These are phyloP conservation scores for Melanogaster broomeanus DNA, from an alignment of 768 basidiomycete genomes.

Conservation along the genomic window DNA sequence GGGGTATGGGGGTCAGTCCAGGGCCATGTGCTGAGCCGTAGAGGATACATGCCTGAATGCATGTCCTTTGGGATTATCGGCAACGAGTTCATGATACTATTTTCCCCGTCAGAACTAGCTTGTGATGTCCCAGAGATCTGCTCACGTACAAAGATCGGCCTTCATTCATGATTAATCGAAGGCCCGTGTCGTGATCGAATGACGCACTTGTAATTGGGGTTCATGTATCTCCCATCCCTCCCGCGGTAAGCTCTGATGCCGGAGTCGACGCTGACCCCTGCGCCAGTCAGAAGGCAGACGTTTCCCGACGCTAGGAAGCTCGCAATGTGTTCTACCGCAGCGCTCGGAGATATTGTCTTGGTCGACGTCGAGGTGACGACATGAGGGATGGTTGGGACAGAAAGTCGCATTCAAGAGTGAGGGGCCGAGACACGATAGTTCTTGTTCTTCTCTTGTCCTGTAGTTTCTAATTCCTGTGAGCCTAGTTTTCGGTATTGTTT, in stretches of 20 bases:
- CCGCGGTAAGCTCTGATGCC: constrained; percentile 96
- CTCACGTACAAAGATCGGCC: constrained; percentile 56
- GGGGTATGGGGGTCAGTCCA: neutral
- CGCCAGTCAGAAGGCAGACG: constrained; percentile 79
- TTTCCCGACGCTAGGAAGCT: constrained; percentile 71
- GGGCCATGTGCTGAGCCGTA: neutral
- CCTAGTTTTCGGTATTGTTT: neutral
- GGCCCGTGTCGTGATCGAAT: too few species aligned
- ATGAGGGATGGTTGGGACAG: constrained; percentile 74
- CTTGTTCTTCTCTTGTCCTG: neutral
- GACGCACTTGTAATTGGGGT: constrained; percentile 83
- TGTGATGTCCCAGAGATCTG: neutral
- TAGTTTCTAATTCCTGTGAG: neutral
- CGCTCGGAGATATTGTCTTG: constrained; percentile 43
- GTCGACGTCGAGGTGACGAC: constrained; percentile 41
- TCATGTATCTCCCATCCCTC: constrained; percentile 81
- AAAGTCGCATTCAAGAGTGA: constrained; percentile 62
- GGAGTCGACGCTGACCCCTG: constrained; percentile 93
- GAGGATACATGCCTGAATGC: constrained; percentile 60
- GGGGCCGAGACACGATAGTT: neutral
- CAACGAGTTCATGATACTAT: constrained; percentile 81
- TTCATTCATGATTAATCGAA: constrained; percentile 21
- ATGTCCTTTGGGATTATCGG: constrained; percentile 65
- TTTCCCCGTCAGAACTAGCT: constrained; percentile 15
- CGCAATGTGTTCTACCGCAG: constrained; percentile 61